These are phyloP conservation scores for Lasiodiplodia theobromae DNA, from an alignment of 2,329 filamentous ascomycete genomes.

Conservation along the genomic window DNA sequence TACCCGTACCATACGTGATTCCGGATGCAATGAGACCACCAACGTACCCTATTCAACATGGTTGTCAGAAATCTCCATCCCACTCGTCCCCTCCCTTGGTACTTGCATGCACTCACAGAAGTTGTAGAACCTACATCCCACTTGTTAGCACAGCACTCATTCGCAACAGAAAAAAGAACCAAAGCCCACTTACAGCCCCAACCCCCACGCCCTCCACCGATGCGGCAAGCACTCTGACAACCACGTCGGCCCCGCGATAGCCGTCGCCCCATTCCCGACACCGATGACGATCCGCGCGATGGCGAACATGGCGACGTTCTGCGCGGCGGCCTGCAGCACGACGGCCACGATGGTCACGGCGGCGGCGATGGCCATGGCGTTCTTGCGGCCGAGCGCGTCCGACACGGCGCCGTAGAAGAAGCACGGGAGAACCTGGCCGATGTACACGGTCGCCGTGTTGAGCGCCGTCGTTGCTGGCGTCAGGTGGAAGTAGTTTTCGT, in stretches of 20 bases:
- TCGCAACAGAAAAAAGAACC: not conserved
- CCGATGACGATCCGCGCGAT: conserved; percentile 57
- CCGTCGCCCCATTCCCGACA: conserved; percentile 53
- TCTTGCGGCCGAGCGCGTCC: conserved; percentile 54
- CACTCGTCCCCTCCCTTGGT: not conserved
- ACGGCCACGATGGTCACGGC: conserved; percentile 55
- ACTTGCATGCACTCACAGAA: conserved; percentile 1
- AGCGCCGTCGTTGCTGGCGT: conserved; percentile 61
- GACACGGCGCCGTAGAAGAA: conserved; percentile 53
- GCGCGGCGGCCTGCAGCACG: conserved; percentile 56
- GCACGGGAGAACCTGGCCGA: conserved; percentile 58
- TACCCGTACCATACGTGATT: conserved; percentile 54
- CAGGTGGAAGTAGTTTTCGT: conserved; percentile 63
- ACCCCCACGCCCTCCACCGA: conserved; percentile 53
- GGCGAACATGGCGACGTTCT: conserved; percentile 62
- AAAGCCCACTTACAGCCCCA: conserved; percentile 41
- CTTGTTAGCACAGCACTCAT: conserved; percentile 28
- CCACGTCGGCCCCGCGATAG: conserved; percentile 55
- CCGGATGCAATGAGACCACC: conserved; percentile 55
- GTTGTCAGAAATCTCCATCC: not conserved
- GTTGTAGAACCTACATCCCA: conserved; percentile 9
- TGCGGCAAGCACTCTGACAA: conserved; percentile 58
- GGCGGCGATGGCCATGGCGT: conserved; percentile 52
- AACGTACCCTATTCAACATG: conserved; percentile 25
- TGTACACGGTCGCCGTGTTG: conserved; percentile 63